phyloP scores from a whole-genome alignment of 1,139 yeast genomes.

The Waltiozyma sp. region DNA sequence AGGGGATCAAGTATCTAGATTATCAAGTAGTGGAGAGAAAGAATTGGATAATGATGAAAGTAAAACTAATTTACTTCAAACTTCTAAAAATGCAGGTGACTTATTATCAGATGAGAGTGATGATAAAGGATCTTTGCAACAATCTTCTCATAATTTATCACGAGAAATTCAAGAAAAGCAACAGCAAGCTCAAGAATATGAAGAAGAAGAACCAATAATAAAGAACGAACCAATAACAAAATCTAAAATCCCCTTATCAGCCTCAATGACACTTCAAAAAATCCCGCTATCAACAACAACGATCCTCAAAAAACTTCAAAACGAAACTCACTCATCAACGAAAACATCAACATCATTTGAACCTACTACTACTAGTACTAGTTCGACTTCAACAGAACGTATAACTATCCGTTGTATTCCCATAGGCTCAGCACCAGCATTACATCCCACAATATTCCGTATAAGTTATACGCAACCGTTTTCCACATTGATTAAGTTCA shows the following conservation, averaged over 20 bases:
- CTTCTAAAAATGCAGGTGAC: background rate
- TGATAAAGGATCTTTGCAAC: background rate
- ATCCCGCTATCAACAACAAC: background rate
- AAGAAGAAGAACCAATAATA: background rate
- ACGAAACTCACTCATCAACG: background rate
- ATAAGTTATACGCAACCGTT: background rate
- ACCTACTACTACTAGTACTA: background rate
- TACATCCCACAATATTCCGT: background rate
- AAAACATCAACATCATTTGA: background rate
- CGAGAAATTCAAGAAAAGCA: background rate
- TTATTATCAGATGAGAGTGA: background rate
- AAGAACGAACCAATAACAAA: background rate
- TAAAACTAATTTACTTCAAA: background rate
- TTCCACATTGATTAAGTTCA: background rate
- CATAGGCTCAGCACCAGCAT: background rate
- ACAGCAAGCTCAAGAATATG: background rate
- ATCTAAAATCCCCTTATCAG: background rate
- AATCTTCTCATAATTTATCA: background rate
- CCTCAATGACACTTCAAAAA: background rate
- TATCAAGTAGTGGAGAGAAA: background rate
- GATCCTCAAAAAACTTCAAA: background rate
- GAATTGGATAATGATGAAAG: background rate
- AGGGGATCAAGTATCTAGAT: background rate
- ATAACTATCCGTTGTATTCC: background rate
- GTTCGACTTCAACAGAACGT: background rate